Evolutionary conservation across 2,329 filamentous ascomycete species (phyloP).

Genomic region (Penicillium sp.): DNA sequence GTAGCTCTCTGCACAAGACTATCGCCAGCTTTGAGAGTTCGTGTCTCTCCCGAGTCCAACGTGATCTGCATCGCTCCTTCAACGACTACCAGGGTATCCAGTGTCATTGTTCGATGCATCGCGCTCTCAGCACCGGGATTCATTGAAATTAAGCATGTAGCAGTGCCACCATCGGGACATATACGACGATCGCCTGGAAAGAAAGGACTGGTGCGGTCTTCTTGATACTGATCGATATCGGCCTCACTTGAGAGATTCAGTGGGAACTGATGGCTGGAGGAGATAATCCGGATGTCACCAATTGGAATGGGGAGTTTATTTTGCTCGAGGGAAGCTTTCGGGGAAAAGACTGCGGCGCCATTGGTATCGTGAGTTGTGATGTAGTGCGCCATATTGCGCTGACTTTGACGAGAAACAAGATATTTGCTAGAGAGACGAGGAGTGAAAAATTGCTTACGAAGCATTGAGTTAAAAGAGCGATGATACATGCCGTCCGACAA

Average conservation of each 20-base stretch:
- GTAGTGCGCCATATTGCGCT: conserved; percentile 5
- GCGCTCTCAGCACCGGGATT: conserved; percentile 37
- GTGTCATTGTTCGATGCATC: conserved; percentile 53
- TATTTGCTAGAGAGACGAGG: neutral
- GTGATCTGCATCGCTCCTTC: conserved; percentile 52
- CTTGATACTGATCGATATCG: conserved; percentile 2
- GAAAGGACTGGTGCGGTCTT: conserved; percentile 5
- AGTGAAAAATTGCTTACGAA: neutral
- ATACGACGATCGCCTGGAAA: conserved; percentile 2
- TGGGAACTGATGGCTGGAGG: conserved; percentile 1
- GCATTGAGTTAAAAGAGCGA: too few species aligned
- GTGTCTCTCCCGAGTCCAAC: conserved; percentile 50
- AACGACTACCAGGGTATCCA: conserved; percentile 54
- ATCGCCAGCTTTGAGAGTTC: conserved; percentile 48
- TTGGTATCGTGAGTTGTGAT: conserved; percentile 3
- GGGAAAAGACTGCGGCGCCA: conserved; percentile 1
- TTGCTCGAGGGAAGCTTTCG: neutral
- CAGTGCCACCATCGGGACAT: conserved; percentile 1
- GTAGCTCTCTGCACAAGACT: conserved; percentile 54
- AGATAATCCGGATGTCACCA: conserved; percentile 3
- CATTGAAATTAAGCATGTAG: conserved; percentile 4
- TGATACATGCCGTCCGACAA: too few species aligned
- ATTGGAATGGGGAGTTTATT: conserved; percentile 1
- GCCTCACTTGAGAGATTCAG: neutral
- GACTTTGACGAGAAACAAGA: neutral